Percentiles rank a stretch among this genome's conserved stretches.
Evolutionary conservation across 306 rosid species (phyloP).

Genomic region (Macrotyloma uniflorum): DNA sequence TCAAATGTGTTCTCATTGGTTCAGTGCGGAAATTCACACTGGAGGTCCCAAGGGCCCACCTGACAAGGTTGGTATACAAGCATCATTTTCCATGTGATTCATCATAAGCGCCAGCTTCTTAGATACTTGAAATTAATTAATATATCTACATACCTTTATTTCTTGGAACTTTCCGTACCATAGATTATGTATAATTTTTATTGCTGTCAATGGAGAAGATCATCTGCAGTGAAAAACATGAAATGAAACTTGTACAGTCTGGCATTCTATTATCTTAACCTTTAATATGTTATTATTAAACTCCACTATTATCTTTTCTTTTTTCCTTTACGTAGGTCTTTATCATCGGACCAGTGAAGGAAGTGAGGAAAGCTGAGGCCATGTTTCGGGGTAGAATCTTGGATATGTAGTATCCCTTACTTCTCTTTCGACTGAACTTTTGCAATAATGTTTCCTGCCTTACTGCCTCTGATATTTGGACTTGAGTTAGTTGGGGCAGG

Average conservation of each 20-base stretch:
- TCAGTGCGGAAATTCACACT: constrained; percentile 88
- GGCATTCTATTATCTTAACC: background rate
- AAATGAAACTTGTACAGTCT: too few species aligned
- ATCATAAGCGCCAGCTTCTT: background rate
- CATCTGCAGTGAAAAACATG: too few species aligned
- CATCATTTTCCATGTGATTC: constrained; percentile 1
- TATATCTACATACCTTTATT: background rate
- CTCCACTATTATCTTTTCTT: too few species aligned
- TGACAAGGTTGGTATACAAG: constrained; percentile 74
- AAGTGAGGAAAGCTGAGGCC: constrained; percentile 98
- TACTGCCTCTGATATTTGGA: background rate
- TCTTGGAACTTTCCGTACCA: background rate
- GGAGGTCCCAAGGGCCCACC: constrained; percentile 95
- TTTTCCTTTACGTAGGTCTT: constrained; percentile 68
- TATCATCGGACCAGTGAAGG: constrained; percentile 79
- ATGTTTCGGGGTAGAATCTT: constrained; percentile 87
- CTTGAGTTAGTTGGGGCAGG: constrained; percentile 22
- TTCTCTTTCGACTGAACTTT: constrained; percentile 30
- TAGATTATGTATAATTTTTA: too few species aligned
- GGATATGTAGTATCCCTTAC: constrained; percentile 47
- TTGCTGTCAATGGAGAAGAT: too few species aligned
- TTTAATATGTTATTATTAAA: constrained; percentile 1
- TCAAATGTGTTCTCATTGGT: constrained; percentile 32
- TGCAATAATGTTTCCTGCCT: constrained; percentile 18
- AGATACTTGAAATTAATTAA: background rate